Conservation (phyloP, 2,329 filamentous ascomycete genomes). For the Aureobasidium pullulans region DNA sequence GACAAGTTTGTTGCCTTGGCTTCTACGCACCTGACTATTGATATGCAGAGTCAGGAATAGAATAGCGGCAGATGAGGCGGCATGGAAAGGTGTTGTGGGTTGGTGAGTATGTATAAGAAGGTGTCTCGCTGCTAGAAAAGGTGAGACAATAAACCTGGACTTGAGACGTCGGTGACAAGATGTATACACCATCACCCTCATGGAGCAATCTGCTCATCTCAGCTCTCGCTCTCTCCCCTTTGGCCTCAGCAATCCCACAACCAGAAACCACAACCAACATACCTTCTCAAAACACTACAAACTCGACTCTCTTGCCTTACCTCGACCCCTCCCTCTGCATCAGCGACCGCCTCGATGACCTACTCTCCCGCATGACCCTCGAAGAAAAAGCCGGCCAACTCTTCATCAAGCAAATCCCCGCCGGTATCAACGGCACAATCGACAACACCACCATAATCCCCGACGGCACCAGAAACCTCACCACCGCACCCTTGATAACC, state of each 20-base stretch:
- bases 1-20: constrained; percentile 1
- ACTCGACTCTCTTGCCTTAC: not conserved
- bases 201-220: not conserved
- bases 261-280: not conserved
- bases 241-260: not conserved
- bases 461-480: not conserved
- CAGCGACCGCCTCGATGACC: constrained; percentile 58
- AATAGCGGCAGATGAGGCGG: not conserved
- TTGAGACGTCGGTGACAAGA: not conserved
- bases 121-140: not conserved
- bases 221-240: not conserved
- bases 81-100: not conserved
- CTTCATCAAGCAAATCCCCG: constrained; percentile 30
- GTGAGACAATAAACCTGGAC: no score
- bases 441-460: not conserved
- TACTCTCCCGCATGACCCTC: constrained; percentile 65
- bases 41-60: not conserved
- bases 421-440: not conserved
- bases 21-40: not conserved
- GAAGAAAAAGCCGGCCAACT: constrained; percentile 64
- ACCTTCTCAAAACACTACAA: not conserved
- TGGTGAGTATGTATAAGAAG: not conserved
- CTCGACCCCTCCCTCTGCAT: constrained; percentile 28
- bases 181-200: not conserved
- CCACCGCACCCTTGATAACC: constrained; percentile 58